Conservation (phyloP, 2,329 filamentous ascomycete species). For the Penicillium sp. region DNA sequence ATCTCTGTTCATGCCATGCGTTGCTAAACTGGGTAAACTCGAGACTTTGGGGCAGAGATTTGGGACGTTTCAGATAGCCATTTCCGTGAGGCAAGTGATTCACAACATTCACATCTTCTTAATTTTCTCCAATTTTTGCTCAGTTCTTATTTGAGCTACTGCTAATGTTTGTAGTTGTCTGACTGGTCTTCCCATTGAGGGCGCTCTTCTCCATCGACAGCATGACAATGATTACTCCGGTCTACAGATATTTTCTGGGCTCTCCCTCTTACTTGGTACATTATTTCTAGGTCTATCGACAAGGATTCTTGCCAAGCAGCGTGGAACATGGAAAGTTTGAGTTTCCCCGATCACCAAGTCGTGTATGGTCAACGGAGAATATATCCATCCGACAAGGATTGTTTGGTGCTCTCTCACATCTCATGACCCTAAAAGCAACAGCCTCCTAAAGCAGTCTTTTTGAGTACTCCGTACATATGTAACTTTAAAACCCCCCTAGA, state of each 20-base stretch:
- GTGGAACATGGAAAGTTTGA: conserved; percentile 4
- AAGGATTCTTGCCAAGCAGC: background rate
- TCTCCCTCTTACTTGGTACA: conserved; percentile 19
- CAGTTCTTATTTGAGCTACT: background rate
- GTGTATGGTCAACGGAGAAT: background rate
- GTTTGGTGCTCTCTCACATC: background rate
- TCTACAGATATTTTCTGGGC: conserved; percentile 34
- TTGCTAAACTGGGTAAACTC: conserved; percentile 36
- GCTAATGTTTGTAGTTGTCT: background rate
- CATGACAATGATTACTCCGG: conserved; percentile 31
- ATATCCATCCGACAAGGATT: background rate
- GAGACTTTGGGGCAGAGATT: conserved; percentile 44
- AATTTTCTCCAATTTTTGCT: too few relatives aligned
- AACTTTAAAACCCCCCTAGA: background rate
- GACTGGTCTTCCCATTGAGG: background rate
- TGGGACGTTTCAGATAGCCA: conserved; percentile 37
- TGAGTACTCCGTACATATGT: too few relatives aligned
- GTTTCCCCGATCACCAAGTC: background rate
- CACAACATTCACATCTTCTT: too few relatives aligned
- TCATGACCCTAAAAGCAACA: background rate
- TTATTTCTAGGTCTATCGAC: background rate
- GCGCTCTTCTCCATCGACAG: conserved; percentile 15
- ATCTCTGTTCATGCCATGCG: conserved; percentile 39
- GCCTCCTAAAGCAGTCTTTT: background rate
- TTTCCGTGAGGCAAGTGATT: conserved; percentile 28